Evolutionary conservation across 1,284 basidiomycete species (phyloP).

Genomic region (Cutaneotrichosporon cyanovorans): DNA sequence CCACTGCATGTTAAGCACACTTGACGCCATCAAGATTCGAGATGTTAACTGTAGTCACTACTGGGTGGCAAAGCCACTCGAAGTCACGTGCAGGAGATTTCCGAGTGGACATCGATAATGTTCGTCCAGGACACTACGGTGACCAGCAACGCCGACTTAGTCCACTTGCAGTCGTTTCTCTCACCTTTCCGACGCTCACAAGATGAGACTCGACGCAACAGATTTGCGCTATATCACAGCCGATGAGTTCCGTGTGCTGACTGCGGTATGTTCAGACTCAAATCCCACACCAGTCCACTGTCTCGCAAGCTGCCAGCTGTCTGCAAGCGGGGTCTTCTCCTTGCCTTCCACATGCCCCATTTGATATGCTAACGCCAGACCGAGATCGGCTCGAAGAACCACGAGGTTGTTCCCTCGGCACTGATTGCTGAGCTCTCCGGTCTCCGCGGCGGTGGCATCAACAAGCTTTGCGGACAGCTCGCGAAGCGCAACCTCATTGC

Average conservation of each 20-base stretch:
- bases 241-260: conserved; percentile 90
- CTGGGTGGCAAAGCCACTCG: too few species aligned
- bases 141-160: too few species aligned
- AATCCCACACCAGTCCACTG: too few species aligned
- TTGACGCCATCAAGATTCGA: too few species aligned
- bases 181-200: conserved; percentile 4
- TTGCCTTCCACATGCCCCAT: not conserved
- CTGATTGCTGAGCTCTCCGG: conserved; percentile 89
- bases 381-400: conserved; percentile 97
- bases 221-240: conserved; percentile 86
- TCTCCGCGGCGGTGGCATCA: conserved; percentile 81
- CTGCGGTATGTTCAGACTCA: conserved; percentile 61
- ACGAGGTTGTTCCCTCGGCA: conserved; percentile 83
- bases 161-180: too few species aligned
- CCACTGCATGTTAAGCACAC: too few species aligned
- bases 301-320: not conserved
- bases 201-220: conserved; percentile 89
- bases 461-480: conserved; percentile 81
- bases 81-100: too few species aligned
- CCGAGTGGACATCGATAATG: too few species aligned
- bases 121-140: not conserved
- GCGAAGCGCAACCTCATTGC: conserved; percentile 88
- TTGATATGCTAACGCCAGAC: conserved; percentile 60
- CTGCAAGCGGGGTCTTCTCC: too few species aligned
- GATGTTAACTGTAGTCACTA: too few species aligned